A percentile compares a stretch with the other conserved stretches of the same genome.
Evolutionary conservation across 192 early-diverging fungal species (phyloP).

Genomic region (Coemansia sp.): DNA sequence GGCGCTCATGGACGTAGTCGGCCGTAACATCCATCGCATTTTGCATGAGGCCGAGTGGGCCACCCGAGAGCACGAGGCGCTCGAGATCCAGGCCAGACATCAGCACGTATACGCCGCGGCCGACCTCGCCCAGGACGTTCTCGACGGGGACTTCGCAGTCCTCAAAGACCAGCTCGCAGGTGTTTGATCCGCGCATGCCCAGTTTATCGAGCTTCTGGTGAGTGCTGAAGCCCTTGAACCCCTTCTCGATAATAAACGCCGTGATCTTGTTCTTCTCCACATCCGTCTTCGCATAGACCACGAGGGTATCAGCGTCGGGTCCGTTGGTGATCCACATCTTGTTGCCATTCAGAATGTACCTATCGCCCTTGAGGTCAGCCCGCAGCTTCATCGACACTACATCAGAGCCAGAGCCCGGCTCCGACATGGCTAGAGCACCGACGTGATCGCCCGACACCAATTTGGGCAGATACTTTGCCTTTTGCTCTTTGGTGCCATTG

Average conservation of each 20-base stretch:
- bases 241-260: slow-evolving; percentile 90
- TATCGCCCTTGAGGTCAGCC: slow-evolving; percentile 81
- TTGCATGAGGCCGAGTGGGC: slow-evolving; percentile 92
- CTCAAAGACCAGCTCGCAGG: slow-evolving; percentile 93
- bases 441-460: slow-evolving; percentile 85
- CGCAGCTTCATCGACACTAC: slow-evolving; percentile 86
- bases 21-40: slow-evolving; percentile 74
- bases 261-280: slow-evolving; percentile 82
- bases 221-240: slow-evolving; percentile 79
- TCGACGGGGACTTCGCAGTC: slow-evolving; percentile 86
- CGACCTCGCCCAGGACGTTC: slow-evolving; percentile 82
- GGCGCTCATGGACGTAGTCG: slow-evolving; percentile 82
- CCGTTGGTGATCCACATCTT: slow-evolving; percentile 99
- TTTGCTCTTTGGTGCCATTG: slow-evolving; percentile 84
- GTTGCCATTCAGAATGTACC: slow-evolving; percentile 82
- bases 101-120: slow-evolving; percentile 88
- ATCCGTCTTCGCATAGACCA: slow-evolving; percentile 92
- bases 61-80: slow-evolving; percentile 85
- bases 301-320: slow-evolving; percentile 83
- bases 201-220: slow-evolving; percentile 91
- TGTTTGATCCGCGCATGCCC: slow-evolving; percentile 95
- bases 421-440: slow-evolving; percentile 94
- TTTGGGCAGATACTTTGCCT: slow-evolving; percentile 85
- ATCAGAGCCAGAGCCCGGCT: slow-evolving; percentile 85
- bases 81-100: slow-evolving; percentile 95